Conservation (phyloP, 2,329 filamentous ascomycete genomes). For the Phialophora macrospora region DNA sequence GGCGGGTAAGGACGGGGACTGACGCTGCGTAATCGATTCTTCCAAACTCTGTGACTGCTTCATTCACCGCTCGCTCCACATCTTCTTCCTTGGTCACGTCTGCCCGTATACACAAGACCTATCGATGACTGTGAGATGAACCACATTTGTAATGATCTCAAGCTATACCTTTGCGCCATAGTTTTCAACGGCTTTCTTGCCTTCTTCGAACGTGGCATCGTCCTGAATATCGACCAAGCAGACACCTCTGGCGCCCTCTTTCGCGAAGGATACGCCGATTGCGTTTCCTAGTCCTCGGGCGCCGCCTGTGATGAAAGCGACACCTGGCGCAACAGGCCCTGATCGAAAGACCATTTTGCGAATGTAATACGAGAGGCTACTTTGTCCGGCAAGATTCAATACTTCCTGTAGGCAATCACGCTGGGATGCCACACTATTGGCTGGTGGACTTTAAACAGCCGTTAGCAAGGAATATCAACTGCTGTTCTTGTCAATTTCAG, state of each 20-base stretch:
- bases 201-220: conserved; percentile 26
- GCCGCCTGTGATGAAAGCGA: conserved; percentile 48
- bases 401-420: background rate
- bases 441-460: background rate
- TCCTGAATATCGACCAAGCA: conserved; percentile 41
- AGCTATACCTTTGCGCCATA: conserved; percentile 25
- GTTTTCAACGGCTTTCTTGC: conserved; percentile 27
- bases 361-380: background rate
- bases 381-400: background rate
- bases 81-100: conserved; percentile 34
- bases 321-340: conserved; percentile 27
- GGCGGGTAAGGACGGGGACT: conserved; percentile 8
- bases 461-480: background rate
- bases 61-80: conserved; percentile 28
- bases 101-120: conserved; percentile 30
- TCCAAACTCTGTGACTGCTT: conserved; percentile 34
- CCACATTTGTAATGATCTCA: background rate
- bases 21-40: conserved; percentile 81
- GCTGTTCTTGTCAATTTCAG: background rate
- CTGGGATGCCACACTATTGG: background rate
- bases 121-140: background rate
- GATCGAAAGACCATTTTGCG: conserved; percentile 27
- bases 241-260: conserved; percentile 47
- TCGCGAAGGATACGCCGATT: conserved; percentile 44
- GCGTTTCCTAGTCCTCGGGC: conserved; percentile 46